Evolutionary conservation across 352 stramenopile species (phyloP), one percentile per base, ranked within the genome.

Genomic region (Phytophthora capsici): DNA sequence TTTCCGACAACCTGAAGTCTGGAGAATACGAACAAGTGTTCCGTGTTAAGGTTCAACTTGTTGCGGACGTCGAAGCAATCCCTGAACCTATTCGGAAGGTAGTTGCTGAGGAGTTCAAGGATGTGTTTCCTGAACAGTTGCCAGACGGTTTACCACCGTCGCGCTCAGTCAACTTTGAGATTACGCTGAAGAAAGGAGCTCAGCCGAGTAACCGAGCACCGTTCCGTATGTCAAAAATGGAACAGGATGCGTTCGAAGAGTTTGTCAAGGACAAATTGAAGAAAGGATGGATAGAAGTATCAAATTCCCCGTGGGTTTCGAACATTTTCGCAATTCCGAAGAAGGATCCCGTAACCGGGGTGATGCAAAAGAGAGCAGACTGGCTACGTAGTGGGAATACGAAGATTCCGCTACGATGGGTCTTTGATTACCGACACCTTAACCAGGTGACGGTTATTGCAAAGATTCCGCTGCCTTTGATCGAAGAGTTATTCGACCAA

Each of bases 401-500:
- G 23, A 22, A 49, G 6, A 30, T 49, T 43, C 32, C 38, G 14
- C 46, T 69, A 16, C 52, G 52, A 9, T 69, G 60, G 51, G 60
- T 57, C 1, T 30, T 69, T 16, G 51, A 59, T 38, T 51, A 63
- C 17, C 61, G 61, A 10, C 59, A 59, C 25, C 26, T 69, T 13
- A 69, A 69, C 22, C 45, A 12, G n/a, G 20, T 57, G 44, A 47
- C 50, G 34, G 6, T 53, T 8, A 47, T 62, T 19, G n/a, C 63
- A 6, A 64, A 71, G 47, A 71, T 71, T 34, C 41, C 48, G 5
- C 22, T 58, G 23, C 55, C 49, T 6, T 19, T 47, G 1, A 71
- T 71, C 49, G 50, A 71, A 25, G 50, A 66, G 20, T 20, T 71
- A 5, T 58, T 71, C 44, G 62, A 70, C 37, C 17, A 50, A 20